Conservation (phyloP, 2,329 filamentous ascomycete species). For the Truncatella angustata region DNA sequence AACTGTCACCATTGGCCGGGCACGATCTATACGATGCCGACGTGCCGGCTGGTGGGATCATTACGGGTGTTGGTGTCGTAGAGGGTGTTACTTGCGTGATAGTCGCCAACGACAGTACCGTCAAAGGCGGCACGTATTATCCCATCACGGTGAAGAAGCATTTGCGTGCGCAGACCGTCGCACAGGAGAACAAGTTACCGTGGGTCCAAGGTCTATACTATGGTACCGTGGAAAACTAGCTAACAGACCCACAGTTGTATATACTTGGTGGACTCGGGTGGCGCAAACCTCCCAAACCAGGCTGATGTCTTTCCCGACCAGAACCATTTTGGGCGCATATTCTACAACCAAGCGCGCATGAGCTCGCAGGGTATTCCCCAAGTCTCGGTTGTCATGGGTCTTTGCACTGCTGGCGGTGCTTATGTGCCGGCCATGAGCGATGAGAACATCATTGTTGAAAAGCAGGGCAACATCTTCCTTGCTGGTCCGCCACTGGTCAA, state of each 20-base stretch:
- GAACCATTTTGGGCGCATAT: constrained; percentile 95
- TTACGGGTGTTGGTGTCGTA: constrained; percentile 87
- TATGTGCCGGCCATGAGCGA: constrained; percentile 98
- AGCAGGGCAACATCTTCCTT: constrained; percentile 96
- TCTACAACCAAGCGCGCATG: constrained; percentile 97
- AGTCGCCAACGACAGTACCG: constrained; percentile 93
- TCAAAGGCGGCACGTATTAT: constrained; percentile 96
- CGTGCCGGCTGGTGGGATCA: constrained; percentile 85
- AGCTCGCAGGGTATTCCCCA: constrained; percentile 85
- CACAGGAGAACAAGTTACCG: constrained; percentile 78
- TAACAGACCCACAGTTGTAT: constrained; percentile 60
- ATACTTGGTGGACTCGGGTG: constrained; percentile 94
- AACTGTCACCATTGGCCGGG: constrained; percentile 89
- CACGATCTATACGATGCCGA: constrained; percentile 87
- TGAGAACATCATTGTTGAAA: constrained; percentile 93
- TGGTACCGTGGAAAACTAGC: background rate
- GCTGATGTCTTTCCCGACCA: constrained; percentile 93
- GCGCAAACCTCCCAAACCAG: constrained; percentile 92
- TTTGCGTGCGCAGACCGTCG: constrained; percentile 85
- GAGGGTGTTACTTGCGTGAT: constrained; percentile 91
- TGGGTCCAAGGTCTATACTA: constrained; percentile 33
- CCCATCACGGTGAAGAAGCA: constrained; percentile 98
- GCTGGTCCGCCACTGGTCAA: constrained; percentile 93
- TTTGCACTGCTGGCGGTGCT: constrained; percentile 91
- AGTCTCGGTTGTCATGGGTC: constrained; percentile 93